Percentiles rank a stretch among this genome's conserved stretches.
phyloP scores from a whole-genome alignment of 306 rosid genomes.

The cucumber (Cucumis sativus) region DNA sequence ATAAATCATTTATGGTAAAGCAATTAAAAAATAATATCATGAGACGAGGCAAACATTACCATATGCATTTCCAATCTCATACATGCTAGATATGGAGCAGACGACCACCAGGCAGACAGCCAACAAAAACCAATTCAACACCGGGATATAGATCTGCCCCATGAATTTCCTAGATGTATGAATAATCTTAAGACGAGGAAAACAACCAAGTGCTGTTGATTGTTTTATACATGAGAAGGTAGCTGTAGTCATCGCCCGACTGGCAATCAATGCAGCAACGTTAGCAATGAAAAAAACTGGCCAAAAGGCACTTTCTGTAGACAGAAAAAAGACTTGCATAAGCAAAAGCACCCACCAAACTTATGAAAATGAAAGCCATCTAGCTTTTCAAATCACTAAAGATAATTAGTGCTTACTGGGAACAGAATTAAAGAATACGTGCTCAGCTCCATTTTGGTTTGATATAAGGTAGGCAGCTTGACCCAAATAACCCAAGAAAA shows the following conservation, averaged over 20 bases:
- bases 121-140: conserved; percentile 88
- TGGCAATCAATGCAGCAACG: conserved; percentile 84
- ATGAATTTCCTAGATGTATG: conserved; percentile 92
- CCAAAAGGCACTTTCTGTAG: conserved; percentile 76
- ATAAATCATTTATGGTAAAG: neutral
- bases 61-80: conserved; percentile 97
- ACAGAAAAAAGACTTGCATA: neutral
- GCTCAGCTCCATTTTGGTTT: conserved; percentile 45
- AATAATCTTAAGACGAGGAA: conserved; percentile 91
- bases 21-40: conserved; percentile 4
- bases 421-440: conserved; percentile 63
- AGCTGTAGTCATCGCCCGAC: conserved; percentile 97
- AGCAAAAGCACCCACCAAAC: neutral
- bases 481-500: conserved; percentile 93
- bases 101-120: conserved; percentile 63
- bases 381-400: neutral
- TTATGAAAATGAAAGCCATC: neutral
- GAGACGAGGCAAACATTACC: conserved; percentile 35
- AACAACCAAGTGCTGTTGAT: conserved; percentile 96
- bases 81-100: conserved; percentile 65
- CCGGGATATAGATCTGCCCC: conserved; percentile 98
- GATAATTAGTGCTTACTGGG: conserved; percentile 46
- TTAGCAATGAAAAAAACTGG: conserved; percentile 65
- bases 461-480: conserved; percentile 94
- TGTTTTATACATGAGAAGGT: conserved; percentile 96